A percentile compares a stretch with the other conserved stretches of the same genome.
Evolutionary conservation across 345 rosid species (phyloP).

Genomic region (Moricandia arvensis): DNA sequence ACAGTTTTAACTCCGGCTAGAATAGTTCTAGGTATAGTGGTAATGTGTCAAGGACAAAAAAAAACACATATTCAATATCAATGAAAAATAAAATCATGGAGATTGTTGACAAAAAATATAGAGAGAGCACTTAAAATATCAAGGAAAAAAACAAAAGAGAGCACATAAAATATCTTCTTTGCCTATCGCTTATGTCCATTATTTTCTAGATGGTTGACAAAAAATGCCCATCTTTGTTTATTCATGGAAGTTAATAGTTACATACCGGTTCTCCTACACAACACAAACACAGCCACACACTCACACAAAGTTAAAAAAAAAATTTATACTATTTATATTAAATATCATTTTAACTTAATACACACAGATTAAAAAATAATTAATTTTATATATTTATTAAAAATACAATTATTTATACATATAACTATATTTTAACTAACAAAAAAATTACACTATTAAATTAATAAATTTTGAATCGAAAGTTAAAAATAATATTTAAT

Average conservation of each 20-base stretch:
- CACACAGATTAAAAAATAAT: too few relatives aligned
- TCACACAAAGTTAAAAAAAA: too few relatives aligned
- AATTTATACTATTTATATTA: too few relatives aligned
- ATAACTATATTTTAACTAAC: too few relatives aligned
- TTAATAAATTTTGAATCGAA: too few relatives aligned
- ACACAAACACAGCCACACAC: slow-evolving; percentile 10
- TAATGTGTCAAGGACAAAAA: neutral
- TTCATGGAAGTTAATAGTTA: neutral
- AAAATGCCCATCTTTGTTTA: neutral
- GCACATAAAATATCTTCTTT: neutral
- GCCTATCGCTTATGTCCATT: neutral
- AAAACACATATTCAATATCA: neutral
- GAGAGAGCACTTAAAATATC: neutral
- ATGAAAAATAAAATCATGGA: neutral
- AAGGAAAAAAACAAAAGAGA: neutral
- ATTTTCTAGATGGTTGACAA: neutral
- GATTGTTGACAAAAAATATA: neutral
- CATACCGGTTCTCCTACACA: neutral
- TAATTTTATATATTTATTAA: too few relatives aligned
- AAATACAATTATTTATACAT: too few relatives aligned
- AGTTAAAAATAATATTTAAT: too few relatives aligned
- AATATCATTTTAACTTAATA: too few relatives aligned
- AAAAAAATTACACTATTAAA: too few relatives aligned
- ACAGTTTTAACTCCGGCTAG: neutral
- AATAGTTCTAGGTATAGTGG: neutral